A percentile compares a stretch with the other conserved stretches of the same genome.
These are phyloP conservation scores for Podaxis sp. DNA, from an alignment of 768 basidiomycete genomes.

Conservation along the genomic window DNA sequence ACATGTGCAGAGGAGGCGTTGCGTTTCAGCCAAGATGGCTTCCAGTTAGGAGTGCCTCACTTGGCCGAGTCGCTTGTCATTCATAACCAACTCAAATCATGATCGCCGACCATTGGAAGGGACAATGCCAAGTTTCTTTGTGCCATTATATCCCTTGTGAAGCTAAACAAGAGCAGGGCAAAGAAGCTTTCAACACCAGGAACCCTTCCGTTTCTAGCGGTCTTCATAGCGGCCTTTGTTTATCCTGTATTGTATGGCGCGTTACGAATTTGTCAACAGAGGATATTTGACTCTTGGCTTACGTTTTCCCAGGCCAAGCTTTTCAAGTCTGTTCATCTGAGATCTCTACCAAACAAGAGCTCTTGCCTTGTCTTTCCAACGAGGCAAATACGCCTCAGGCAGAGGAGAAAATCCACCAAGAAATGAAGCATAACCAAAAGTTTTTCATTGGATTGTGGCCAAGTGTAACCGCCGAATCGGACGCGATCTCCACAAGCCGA, in stretches of 20 bases:
- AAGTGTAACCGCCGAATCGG: not conserved
- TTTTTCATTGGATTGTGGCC: not conserved
- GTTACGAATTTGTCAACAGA: not conserved
- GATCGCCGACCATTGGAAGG: too few relatives aligned
- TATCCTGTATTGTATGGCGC: not conserved
- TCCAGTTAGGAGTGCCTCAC: not conserved
- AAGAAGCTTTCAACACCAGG: not conserved
- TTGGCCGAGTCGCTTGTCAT: not conserved
- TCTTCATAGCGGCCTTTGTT: not conserved
- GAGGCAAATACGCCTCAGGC: not conserved
- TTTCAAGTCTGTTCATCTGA: not conserved
- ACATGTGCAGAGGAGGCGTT: not conserved
- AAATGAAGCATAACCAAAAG: not conserved
- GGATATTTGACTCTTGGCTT: slow-evolving; percentile 1
- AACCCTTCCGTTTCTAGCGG: not conserved
- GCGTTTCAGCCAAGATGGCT: not conserved
- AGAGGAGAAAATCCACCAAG: not conserved
- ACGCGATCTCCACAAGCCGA: not conserved
- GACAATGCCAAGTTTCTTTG: too few relatives aligned
- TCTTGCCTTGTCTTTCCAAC: not conserved
- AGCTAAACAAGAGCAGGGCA: not conserved
- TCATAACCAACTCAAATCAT: too few relatives aligned
- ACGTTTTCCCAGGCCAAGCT: not conserved
- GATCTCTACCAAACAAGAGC: not conserved
- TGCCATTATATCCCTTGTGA: too few relatives aligned